Evolutionary conservation across 805 yeast genomes (phyloP).

Genomic region (Ogataea ramenticola): DNA sequence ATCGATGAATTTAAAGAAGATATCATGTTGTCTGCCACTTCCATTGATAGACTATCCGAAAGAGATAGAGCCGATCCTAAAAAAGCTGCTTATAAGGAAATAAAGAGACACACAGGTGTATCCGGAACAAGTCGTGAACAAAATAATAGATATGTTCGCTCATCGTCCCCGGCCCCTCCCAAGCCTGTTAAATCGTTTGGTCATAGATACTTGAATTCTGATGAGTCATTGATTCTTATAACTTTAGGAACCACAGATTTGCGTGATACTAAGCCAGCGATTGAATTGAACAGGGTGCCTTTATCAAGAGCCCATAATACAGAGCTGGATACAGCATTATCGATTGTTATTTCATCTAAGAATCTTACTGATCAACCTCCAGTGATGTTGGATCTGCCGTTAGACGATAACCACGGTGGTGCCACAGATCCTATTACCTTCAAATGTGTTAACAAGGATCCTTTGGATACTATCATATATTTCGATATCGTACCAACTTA

Average conservation of each 20-base stretch:
- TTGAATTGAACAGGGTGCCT: constrained; percentile 69
- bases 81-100: not conserved
- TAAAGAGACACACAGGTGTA: not conserved
- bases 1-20: constrained; percentile 8
- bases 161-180: constrained; percentile 12
- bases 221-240: constrained; percentile 67
- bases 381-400: constrained; percentile 67
- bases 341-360: constrained; percentile 52
- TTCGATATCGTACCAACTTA: constrained; percentile 92
- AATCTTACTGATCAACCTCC: constrained; percentile 41
- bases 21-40: constrained; percentile 6
- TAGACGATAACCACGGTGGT: constrained; percentile 66
- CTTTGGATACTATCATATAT: constrained; percentile 49
- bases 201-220: constrained; percentile 58
- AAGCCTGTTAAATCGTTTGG: constrained; percentile 80
- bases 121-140: not conserved
- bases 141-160: not conserved
- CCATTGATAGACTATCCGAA: constrained; percentile 21
- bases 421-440: constrained; percentile 74
- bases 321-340: constrained; percentile 81
- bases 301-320: constrained; percentile 70
- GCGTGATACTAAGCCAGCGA: constrained; percentile 49
- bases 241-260: constrained; percentile 84
- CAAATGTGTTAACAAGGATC: constrained; percentile 42
- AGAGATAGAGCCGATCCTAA: constrained; percentile 5